These are phyloP conservation scores for Metschnikowia gelsemii DNA, from an alignment of 805 yeast genomes.

Conservation along the genomic window DNA sequence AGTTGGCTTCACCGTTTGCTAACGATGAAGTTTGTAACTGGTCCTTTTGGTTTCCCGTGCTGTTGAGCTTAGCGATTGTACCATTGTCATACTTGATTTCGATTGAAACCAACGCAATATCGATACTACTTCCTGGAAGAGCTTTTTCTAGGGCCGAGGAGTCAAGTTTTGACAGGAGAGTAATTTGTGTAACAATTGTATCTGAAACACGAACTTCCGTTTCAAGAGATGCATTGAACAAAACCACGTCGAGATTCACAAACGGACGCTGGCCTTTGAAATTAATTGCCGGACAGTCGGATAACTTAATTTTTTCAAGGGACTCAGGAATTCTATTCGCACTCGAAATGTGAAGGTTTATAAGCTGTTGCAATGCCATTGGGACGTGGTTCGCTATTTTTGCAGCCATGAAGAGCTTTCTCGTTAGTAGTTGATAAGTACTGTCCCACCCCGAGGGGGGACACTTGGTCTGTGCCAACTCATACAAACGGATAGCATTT, in stretches of 20 bases:
- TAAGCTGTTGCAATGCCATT: slow-evolving; percentile 5
- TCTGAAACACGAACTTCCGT: slow-evolving; percentile 10
- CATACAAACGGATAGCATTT: slow-evolving; percentile 24
- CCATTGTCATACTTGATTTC: slow-evolving; percentile 5
- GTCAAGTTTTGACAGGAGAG: slow-evolving; percentile 1
- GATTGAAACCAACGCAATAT: background rate
- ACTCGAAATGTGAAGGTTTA: slow-evolving; percentile 3
- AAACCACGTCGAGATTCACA: background rate
- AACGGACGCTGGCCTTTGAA: slow-evolving; percentile 1
- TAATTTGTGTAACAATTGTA: slow-evolving; percentile 3
- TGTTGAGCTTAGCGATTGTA: background rate
- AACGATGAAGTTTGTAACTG: slow-evolving; percentile 5
- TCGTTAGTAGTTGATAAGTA: slow-evolving; percentile 13
- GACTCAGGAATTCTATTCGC: too few species aligned
- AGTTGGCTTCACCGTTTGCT: slow-evolving; percentile 3
- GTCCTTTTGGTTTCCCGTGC: slow-evolving; percentile 6
- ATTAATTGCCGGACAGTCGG: background rate
- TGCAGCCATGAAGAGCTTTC: slow-evolving; percentile 2
- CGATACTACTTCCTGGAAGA: slow-evolving; percentile 1
- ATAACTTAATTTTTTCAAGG: background rate
- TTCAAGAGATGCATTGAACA: slow-evolving; percentile 1
- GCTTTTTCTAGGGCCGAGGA: background rate
- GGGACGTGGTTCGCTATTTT: background rate
- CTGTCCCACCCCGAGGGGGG: slow-evolving; percentile 1
- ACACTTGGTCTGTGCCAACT: slow-evolving; percentile 1